Evolutionary conservation across 768 basidiomycete genomes (phyloP), one percentile per base, ranked within the genome.

Genomic region (Strobilomyces echinocephalus): DNA sequence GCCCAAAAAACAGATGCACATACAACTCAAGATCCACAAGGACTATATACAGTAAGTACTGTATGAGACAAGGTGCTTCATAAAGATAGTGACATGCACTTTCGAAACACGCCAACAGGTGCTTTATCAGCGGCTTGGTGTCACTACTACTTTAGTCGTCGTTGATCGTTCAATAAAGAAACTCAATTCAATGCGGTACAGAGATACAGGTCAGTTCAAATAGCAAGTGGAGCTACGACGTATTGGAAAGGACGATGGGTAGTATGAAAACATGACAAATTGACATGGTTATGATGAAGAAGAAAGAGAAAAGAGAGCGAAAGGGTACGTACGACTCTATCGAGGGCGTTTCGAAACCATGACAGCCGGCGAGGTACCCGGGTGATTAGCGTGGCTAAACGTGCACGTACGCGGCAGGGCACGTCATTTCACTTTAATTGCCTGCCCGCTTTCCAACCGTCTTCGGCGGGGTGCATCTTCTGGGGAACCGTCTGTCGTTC

Each of bases 381-480:
- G 55, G 56, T 63, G 61, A 68, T 68, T 64, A 58, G 62, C 49
- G 59, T 69, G 62, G 53, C 60, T 57, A 55, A 56, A 51, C 50
- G 33, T 50, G 59, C 53, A 50, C 35, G 24, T 39, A n/a, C n/a
- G n/a, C n/a, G n/a, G n/a, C n/a, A 62, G 49, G 42, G 48, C 42
- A 54, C 50, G 44, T 70, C 74, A 84, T 65, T 79, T 79, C 62
- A 82, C 75, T 69, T 83, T 83, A 52, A 75, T 75, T 55, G 76
- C 70, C 53, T 61, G 76, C 36, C 82, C 81, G 49, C 77, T 76
- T 61, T 83, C 82, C 42, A 84, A 69, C 53, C 81, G 75, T 63
- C 82, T 75, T 60, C 80, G 70, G 63, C 83, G 76, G 55, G 71
- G 65, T 51, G 76, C 79, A 54, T 76, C 74, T 51, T 75, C 74